Evolutionary conservation across 768 basidiomycete species (phyloP), one percentile per base, ranked within the genome.

Genomic region (Russula brevipes): DNA sequence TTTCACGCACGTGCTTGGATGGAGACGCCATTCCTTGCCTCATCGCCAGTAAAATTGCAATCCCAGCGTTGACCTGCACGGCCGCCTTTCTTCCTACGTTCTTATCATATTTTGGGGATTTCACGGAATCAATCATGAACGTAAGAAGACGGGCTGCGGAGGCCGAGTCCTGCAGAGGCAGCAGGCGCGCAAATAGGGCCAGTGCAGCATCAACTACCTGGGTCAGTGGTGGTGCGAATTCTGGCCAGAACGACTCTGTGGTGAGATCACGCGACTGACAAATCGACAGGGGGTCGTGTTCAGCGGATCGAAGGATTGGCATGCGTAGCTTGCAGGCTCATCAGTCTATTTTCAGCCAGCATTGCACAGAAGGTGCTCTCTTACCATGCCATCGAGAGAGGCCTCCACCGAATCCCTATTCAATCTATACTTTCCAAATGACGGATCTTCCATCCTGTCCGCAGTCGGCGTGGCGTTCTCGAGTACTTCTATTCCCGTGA

Each of bases 141-240:
- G 76, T 78, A 31, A 90, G 74, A 12, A 80, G 78, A 30, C 82
- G 82, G 2, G 79, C 76, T 10, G 82, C 82, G 0, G 84, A 79
- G 3, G 78, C 60, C 2, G 85, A 73, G 66, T 91, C 91, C 73
- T 97, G 95, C 30, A 86, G 73, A 1, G 91, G 87, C n/a, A 97
- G 81, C 42, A 97, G 75, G 41, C 82, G 80, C 0, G 91, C 79
- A 69, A 98, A 98, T 2, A 98, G 79, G 47, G 89, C 85, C n/a
- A 98, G 86, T 0, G 93, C 89, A 6, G 88, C 85, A 72, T 98
- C 91, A 33, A 97, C 89, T 10, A 93, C 89, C 5, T 89, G 84
- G 0, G 92, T 93, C 0, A 83, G 80, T 2, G 94, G 78, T 2
- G 94, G 86, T 8, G 90, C 85, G 8, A 89, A 83, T 68, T 88